Conservation (phyloP, 2,329 filamentous ascomycete species). For the Cytospora paraplurivora region DNA sequence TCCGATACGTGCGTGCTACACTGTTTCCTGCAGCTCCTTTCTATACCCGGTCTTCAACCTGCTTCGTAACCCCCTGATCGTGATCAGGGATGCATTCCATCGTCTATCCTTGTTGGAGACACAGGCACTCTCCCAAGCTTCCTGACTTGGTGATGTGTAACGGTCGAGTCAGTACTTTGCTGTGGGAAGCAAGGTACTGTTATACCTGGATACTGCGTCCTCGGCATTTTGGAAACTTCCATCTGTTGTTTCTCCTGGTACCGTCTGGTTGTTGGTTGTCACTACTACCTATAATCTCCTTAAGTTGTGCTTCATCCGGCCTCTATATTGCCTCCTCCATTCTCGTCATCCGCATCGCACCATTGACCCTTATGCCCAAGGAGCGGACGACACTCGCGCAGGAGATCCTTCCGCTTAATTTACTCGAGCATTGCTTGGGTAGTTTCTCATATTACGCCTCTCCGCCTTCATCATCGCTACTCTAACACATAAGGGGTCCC, state of each 20-base stretch:
- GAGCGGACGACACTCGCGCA: not conserved
- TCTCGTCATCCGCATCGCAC: not conserved
- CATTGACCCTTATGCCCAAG: not conserved
- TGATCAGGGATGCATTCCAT: conserved; percentile 13
- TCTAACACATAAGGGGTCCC: not conserved
- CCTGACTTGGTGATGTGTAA: conserved; percentile 5
- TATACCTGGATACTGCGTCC: not conserved
- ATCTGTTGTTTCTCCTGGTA: not conserved
- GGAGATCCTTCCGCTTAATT: not conserved
- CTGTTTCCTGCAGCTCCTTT: not conserved
- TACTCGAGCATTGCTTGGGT: not conserved
- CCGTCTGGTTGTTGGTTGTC: not conserved
- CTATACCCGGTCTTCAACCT: not conserved
- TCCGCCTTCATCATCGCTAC: conserved; percentile 5
- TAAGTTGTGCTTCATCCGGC: not conserved
- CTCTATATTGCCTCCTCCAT: not conserved
- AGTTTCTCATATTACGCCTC: not conserved
- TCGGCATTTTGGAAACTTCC: not conserved
- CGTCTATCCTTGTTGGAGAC: conserved; percentile 16
- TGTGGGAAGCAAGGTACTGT: not conserved
- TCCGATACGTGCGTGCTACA: not conserved
- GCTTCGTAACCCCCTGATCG: conserved; percentile 12
- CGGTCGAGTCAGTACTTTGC: conserved; percentile 3
- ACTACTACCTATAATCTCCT: not conserved
- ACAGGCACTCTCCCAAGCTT: not conserved